A percentile compares a stretch with the other conserved stretches of the same genome.
Evolutionary conservation across 352 stramenopile species (phyloP).

Genomic region (Elongisporangium undulatum): DNA sequence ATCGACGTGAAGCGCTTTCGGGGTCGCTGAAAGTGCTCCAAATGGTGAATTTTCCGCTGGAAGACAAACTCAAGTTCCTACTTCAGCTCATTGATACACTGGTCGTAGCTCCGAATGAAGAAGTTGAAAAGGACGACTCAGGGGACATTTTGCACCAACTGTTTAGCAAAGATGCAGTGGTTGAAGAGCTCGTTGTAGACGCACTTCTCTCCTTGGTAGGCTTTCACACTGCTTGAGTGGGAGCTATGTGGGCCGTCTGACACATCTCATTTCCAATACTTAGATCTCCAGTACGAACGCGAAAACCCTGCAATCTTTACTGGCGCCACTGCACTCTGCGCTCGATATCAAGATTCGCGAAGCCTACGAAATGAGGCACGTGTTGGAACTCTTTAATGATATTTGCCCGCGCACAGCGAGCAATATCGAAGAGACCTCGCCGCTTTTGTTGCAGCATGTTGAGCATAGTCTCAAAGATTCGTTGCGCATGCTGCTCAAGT

Average conservation of each 20-base stretch:
- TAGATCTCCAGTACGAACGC: conserved; percentile 48
- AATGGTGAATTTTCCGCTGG: conserved; percentile 41
- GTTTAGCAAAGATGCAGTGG: conserved; percentile 53
- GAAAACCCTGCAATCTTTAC: conserved; percentile 47
- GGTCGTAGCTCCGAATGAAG: conserved; percentile 16
- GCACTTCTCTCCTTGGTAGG: conserved; percentile 53
- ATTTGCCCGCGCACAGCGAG: conserved; percentile 65
- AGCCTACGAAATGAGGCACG: conserved; percentile 73
- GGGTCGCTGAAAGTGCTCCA: conserved; percentile 69
- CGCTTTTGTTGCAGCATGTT: conserved; percentile 70
- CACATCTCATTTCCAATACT: neutral
- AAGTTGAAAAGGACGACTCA: conserved; percentile 11
- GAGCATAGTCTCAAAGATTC: conserved; percentile 76
- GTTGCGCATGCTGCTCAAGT: conserved; percentile 67
- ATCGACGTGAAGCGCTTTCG: conserved; percentile 40
- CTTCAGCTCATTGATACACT: conserved; percentile 58
- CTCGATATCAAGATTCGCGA: conserved; percentile 65
- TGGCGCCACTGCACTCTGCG: conserved; percentile 59
- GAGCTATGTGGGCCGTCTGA: neutral
- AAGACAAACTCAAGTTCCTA: conserved; percentile 68
- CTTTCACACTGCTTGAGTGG: conserved; percentile 1
- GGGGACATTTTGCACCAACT: conserved; percentile 55
- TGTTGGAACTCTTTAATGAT: conserved; percentile 66
- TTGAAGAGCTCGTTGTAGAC: conserved; percentile 72
- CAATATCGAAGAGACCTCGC: conserved; percentile 73